Percentiles rank a stretch among this genome's conserved stretches.
Conservation (phyloP, 2,329 filamentous ascomycete genomes). For the Xylariaceae sp. region DNA sequence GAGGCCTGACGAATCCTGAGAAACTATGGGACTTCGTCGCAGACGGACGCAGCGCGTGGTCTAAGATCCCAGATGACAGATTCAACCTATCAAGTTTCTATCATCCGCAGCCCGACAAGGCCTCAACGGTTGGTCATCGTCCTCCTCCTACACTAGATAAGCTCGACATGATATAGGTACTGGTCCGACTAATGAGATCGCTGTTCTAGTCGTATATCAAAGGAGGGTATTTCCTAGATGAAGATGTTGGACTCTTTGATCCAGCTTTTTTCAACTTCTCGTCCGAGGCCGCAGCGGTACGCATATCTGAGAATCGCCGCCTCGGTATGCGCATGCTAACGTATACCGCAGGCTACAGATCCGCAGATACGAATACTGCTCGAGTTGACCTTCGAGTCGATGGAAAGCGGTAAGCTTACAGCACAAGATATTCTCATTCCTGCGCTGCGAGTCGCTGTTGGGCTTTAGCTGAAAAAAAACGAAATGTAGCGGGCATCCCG, state of each 20-base stretch:
- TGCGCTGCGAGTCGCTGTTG: background rate
- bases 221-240: background rate
- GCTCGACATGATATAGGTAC: no score
- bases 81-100: background rate
- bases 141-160: background rate
- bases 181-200: no score
- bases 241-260: background rate
- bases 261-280: slow-evolving; percentile 26
- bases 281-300: slow-evolving; percentile 23
- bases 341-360: slow-evolving; percentile 29
- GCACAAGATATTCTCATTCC: background rate
- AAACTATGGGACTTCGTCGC: slow-evolving; percentile 11
- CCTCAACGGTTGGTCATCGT: background rate
- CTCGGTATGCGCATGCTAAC: background rate
- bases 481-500: slow-evolving; percentile 9
- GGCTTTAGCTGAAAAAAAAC: background rate
- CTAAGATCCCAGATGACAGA: slow-evolving; percentile 7
- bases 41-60: slow-evolving; percentile 4
- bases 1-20: slow-evolving; percentile 2
- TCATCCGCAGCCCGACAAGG: background rate
- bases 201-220: background rate
- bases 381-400: slow-evolving; percentile 31
- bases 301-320: background rate
- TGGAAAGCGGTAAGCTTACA: slow-evolving; percentile 30
- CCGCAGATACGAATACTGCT: slow-evolving; percentile 33